These are phyloP conservation scores for Cordyceps cateniannulata DNA, from an alignment of 2,329 filamentous ascomycete genomes.

Conservation along the genomic window DNA sequence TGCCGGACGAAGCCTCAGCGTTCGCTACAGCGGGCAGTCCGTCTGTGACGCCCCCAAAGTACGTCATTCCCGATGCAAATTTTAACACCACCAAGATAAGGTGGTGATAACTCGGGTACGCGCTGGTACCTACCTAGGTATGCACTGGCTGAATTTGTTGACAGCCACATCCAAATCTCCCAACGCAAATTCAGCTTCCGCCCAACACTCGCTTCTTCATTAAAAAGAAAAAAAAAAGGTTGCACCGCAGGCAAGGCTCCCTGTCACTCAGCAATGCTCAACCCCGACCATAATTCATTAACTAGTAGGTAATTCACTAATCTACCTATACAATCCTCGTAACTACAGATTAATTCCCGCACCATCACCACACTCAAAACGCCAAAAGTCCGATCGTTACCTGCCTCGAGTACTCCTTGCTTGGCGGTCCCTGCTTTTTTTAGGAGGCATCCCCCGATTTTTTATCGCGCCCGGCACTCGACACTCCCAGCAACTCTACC, in stretches of 20 bases:
- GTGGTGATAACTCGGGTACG: background rate
- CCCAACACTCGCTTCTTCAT: background rate
- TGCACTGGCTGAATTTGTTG: conserved; percentile 8
- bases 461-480: conserved; percentile 3
- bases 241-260: background rate
- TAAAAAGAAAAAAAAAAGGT: no score
- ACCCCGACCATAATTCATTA: no score
- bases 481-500: no score
- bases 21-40: background rate
- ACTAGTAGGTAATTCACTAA: no score
- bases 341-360: background rate
- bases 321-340: no score
- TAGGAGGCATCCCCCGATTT: background rate
- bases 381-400: conserved; percentile 1
- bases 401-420: background rate
- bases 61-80: conserved; percentile 7
- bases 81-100: background rate
- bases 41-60: background rate
- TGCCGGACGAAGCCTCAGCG: background rate
- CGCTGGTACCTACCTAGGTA: background rate
- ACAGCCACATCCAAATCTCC: conserved; percentile 2
- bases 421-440: background rate
- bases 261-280: no score
- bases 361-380: background rate
- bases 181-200: conserved; percentile 7